Percentiles rank a stretch among this genome's conserved stretches.
phyloP scores from a whole-genome alignment of 2,329 filamentous ascomycete genomes.

The Claviceps digitariae region DNA sequence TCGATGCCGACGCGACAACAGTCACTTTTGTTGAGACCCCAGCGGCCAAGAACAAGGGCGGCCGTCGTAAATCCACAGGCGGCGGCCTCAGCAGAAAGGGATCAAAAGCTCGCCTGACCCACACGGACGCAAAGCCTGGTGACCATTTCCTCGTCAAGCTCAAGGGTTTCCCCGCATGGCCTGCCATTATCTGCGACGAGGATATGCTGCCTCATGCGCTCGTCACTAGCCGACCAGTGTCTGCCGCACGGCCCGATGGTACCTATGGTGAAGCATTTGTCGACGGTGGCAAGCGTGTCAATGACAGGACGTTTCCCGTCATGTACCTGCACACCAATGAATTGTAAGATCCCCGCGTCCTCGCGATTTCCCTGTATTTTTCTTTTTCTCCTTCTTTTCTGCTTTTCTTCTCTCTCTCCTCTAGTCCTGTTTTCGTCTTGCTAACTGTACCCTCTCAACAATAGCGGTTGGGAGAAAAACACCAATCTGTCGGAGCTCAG shows the following conservation, averaged over 20 bases:
- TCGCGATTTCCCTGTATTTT: too few relatives aligned
- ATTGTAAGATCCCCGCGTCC: constrained; percentile 94
- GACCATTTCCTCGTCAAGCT: constrained; percentile 87
- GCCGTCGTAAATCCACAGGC: constrained; percentile 64
- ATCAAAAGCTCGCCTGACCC: constrained; percentile 55
- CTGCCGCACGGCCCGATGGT: constrained; percentile 68
- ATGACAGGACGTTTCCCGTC: constrained; percentile 79
- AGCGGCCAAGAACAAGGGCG: constrained; percentile 31
- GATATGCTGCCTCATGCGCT: constrained; percentile 77
- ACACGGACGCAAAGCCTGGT: constrained; percentile 74
- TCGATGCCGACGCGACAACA: constrained; percentile 9
- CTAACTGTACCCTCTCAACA: not conserved
- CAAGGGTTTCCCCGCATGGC: constrained; percentile 92
- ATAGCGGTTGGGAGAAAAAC: constrained; percentile 84
- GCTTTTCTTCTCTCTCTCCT: not conserved
- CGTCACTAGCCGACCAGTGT: constrained; percentile 66
- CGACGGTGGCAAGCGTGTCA: constrained; percentile 73
- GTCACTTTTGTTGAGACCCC: constrained; percentile 16
- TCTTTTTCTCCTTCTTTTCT: not conserved
- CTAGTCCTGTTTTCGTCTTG: not conserved
- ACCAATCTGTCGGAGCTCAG: constrained; percentile 68
- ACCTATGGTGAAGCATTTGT: constrained; percentile 77
- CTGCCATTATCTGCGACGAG: constrained; percentile 85
- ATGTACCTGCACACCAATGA: constrained; percentile 95
- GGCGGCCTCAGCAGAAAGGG: constrained; percentile 76